A percentile compares a stretch with the other conserved stretches of the same genome.
These are phyloP conservation scores for Phalaenopsis equestris DNA, from an alignment of 106 monocot species.

Conservation along the genomic window DNA sequence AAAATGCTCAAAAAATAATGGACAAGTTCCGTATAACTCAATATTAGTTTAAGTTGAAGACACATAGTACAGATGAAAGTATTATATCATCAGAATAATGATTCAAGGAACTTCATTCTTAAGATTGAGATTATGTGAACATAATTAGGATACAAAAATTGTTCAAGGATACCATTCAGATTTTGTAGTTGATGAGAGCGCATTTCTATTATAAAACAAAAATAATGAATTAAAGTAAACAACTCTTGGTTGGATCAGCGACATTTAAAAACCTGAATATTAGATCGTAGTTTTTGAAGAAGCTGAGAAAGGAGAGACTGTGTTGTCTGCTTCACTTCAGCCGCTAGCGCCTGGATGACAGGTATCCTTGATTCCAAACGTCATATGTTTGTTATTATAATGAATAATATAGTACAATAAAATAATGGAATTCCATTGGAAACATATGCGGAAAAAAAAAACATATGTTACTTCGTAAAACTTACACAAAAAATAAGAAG, in stretches of 20 bases:
- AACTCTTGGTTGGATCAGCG: not conserved
- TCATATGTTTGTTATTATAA: constrained; percentile 31
- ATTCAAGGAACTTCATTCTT: not conserved
- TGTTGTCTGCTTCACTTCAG: constrained; percentile 82
- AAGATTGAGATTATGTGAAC: not conserved
- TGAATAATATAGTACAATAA: constrained; percentile 10
- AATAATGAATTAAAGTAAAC: not conserved
- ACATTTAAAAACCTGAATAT: constrained; percentile 62
- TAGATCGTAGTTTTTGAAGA: constrained; percentile 95
- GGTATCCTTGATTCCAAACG: constrained; percentile 75
- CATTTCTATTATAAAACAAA: not conserved
- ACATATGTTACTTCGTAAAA: not conserved
- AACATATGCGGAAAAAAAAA: constrained; percentile 3
- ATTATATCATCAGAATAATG: constrained; percentile 1
- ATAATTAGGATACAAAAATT: not conserved
- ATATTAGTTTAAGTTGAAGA: not conserved
- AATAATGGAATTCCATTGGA: not conserved
- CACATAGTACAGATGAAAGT: not conserved
- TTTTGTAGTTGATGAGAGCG: not conserved
- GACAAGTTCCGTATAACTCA: not conserved
- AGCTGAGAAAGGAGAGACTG: constrained; percentile 86
- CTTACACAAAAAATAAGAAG: not conserved
- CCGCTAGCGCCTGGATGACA: constrained; percentile 84
- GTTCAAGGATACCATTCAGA: not conserved
- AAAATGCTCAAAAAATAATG: not conserved